A percentile compares a stretch with the other conserved stretches of the same genome.
These are phyloP conservation scores for Solanum medicagineum DNA, from an alignment of 257 asterid genomes.

Conservation along the genomic window DNA sequence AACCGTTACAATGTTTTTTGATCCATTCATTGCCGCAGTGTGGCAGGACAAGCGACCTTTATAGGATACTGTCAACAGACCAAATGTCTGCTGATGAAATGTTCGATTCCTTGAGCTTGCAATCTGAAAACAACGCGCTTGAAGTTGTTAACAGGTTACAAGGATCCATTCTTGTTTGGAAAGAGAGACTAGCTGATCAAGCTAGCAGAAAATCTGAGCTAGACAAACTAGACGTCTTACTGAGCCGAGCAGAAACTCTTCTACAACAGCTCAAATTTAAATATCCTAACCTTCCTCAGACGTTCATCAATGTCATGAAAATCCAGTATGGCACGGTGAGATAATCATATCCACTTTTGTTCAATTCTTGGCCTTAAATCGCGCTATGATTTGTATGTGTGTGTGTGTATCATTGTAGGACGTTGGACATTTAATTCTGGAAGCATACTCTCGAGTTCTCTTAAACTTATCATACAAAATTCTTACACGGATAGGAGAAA, in stretches of 20 bases:
- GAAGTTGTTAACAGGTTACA: conserved; percentile 64
- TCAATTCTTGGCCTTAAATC: not conserved
- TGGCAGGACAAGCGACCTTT: conserved; percentile 58
- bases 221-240: conserved; percentile 29
- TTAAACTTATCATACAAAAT: conserved; percentile 67
- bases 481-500: conserved; percentile 54
- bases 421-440: conserved; percentile 67
- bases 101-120: conserved; percentile 37
- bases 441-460: conserved; percentile 82
- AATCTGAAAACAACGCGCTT: conserved; percentile 60
- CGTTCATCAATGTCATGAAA: conserved; percentile 66
- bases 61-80: conserved; percentile 42
- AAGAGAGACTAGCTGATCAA: conserved; percentile 38
- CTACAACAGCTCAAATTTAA: conserved; percentile 46
- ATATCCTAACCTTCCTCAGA: conserved; percentile 72
- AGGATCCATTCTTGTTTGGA: conserved; percentile 59
- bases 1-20: too few species aligned
- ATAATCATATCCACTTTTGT: not conserved
- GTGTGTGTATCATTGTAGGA: conserved; percentile 30
- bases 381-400: not conserved
- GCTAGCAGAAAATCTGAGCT: conserved; percentile 41
- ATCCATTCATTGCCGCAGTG: conserved; percentile 23
- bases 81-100: conserved; percentile 37
- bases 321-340: conserved; percentile 74
- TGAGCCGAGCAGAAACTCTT: conserved; percentile 42